Base-by-base conservation (phyloP, 2,329 filamentous ascomycete species). In the Lachnellula hyalina region DNA sequence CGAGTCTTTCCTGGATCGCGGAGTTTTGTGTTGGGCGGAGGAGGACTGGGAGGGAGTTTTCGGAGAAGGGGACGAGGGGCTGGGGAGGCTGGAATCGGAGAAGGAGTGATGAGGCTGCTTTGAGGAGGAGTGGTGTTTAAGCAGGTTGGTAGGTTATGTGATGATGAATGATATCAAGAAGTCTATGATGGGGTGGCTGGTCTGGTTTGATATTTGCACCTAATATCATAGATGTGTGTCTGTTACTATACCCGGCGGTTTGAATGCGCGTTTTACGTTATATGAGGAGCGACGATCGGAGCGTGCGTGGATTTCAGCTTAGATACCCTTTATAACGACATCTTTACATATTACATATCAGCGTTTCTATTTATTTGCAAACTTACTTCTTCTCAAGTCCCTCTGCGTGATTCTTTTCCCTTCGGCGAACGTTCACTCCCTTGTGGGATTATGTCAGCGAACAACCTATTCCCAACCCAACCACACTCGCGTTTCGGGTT, bases 11-110 rank as follows among this genome's bases (percentile, higher is more conserved):
- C 8, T 71, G 71, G 63, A 55, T 63, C 9, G 60, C 54, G 2
- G 62, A 65, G 46, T 71, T 64, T 45, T 64, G 54, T 48, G 46
- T 67, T n/a, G 63, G 61, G 1, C 63, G 60, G 21, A 61, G 57
- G 52, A 58, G 61, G 35, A 47, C 42, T 35, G 57, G 45, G 40
- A 47, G 58, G 9, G 65, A 63, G 25, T 67, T 59, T 42, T 61
- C 54, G 17, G 66, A 67, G 54, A 68, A 68, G 56, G 41, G 49
- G n/a, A 32, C 19, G 2, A n/a, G 44, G 38, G 19, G 36, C 15
- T 36, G 45, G 3, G 17, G 49, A 5, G 55, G 55, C 28, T 42
- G 55, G 15, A 53, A 54, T 17, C 23, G 49, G 5, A 51, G 58
- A 28, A 51, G 47, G 34, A 65, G 60, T 54, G 63, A 64, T 55